These are phyloP conservation scores for Penicillium robsamsonii DNA, from an alignment of 495 filamentous ascomycete genomes.

Conservation along the genomic window DNA sequence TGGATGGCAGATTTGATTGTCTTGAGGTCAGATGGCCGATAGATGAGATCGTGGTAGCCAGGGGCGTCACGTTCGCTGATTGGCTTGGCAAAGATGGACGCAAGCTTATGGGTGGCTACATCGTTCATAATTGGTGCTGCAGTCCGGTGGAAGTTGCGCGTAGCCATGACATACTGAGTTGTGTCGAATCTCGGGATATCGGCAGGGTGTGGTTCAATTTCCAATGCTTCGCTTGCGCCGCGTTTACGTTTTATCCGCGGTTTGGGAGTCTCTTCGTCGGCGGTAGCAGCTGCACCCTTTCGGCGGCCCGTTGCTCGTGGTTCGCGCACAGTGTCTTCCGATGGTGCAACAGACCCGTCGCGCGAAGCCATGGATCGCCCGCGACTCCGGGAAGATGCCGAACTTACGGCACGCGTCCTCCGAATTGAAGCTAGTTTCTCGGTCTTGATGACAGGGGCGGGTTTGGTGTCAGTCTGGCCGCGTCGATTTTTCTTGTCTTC, in stretches of 20 bases:
- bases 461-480: slow-evolving; percentile 26
- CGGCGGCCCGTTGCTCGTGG: slow-evolving; percentile 45
- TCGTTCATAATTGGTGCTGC: slow-evolving; percentile 78
- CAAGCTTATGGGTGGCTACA: slow-evolving; percentile 80
- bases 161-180: slow-evolving; percentile 62
- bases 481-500: slow-evolving; percentile 25
- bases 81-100: slow-evolving; percentile 80
- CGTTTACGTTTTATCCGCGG: slow-evolving; percentile 42
- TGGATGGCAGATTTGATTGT: slow-evolving; percentile 75
- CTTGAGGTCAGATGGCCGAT: slow-evolving; percentile 86
- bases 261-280: slow-evolving; percentile 33
- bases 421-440: slow-evolving; percentile 34
- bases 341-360: slow-evolving; percentile 47
- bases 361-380: slow-evolving; percentile 59
- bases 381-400: slow-evolving; percentile 54
- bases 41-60: slow-evolving; percentile 83
- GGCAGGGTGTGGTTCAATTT: slow-evolving; percentile 30
- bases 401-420: slow-evolving; percentile 50
- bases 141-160: slow-evolving; percentile 75
- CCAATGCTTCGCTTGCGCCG: slow-evolving; percentile 35
- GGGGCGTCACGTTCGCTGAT: slow-evolving; percentile 82
- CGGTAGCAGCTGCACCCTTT: slow-evolving; percentile 37
- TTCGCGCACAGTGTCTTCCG: slow-evolving; percentile 44
- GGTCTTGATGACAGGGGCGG: slow-evolving; percentile 30
- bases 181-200: slow-evolving; percentile 40